A percentile compares a stretch with the other conserved stretches of the same genome.
Conservation (phyloP, 2,329 filamentous ascomycete genomes). For the Trichocomaceae sp. region DNA sequence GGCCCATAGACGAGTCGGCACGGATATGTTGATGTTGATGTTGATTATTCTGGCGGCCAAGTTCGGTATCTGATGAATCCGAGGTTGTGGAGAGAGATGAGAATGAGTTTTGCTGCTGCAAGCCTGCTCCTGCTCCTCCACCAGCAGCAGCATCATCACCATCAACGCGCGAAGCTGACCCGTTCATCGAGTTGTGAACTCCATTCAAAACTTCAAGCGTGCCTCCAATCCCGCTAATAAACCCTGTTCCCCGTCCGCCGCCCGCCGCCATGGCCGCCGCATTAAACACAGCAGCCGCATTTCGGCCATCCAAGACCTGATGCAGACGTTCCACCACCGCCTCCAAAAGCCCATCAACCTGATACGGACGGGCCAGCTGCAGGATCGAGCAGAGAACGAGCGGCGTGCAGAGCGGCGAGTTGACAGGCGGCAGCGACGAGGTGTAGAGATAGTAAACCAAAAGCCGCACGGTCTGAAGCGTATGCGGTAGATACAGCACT, state of each 20-base stretch:
- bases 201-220: conserved; percentile 39
- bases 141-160: background rate
- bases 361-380: conserved; percentile 87
- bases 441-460: conserved; percentile 93
- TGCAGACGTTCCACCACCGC: conserved; percentile 88
- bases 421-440: conserved; percentile 70
- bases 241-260: conserved; percentile 76
- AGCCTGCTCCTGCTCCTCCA: conserved; percentile 14
- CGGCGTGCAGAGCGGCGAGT: conserved; percentile 76
- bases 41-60: conserved; percentile 19
- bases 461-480: conserved; percentile 78
- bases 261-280: conserved; percentile 97
- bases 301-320: conserved; percentile 79
- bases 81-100: conserved; percentile 23
- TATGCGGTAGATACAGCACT: conserved; percentile 89
- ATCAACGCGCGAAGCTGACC: background rate
- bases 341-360: conserved; percentile 85
- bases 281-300: conserved; percentile 95
- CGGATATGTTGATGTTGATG: conserved; percentile 3
- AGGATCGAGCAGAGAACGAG: conserved; percentile 93
- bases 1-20: conserved; percentile 17
- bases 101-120: conserved; percentile 19
- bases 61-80: conserved; percentile 36
- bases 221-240: conserved; percentile 49
- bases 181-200: conserved; percentile 22